A percentile compares a stretch with the other conserved stretches of the same genome.
These are phyloP conservation scores for Sugiyamaella sp. DNA, from an alignment of 1,139 yeast species.

Conservation along the genomic window DNA sequence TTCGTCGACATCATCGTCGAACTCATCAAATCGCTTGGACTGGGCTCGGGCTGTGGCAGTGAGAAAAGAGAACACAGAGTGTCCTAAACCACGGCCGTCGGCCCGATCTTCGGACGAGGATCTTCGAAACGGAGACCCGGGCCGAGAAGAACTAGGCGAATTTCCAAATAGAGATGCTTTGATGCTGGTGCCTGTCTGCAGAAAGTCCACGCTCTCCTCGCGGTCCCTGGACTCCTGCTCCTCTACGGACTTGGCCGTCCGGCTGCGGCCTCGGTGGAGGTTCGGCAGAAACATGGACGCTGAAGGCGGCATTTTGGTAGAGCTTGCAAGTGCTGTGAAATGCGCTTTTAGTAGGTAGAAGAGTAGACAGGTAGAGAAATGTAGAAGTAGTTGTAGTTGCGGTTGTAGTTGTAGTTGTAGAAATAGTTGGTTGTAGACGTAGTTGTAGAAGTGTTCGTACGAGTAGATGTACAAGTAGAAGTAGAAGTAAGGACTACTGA, in stretches of 20 bases:
- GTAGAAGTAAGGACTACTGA: too few relatives aligned
- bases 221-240: slow-evolving; percentile 1
- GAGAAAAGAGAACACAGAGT: slow-evolving; percentile 31
- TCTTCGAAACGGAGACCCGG: slow-evolving; percentile 8
- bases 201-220: slow-evolving; percentile 1
- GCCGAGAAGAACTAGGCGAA: background rate
- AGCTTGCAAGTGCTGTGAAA: background rate
- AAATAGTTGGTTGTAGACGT: too few relatives aligned
- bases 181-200: background rate
- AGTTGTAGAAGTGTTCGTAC: too few relatives aligned
- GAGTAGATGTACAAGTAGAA: too few relatives aligned
- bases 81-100: slow-evolving; percentile 17
- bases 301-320: slow-evolving; percentile 6
- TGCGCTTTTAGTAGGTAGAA: background rate
- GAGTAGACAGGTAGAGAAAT: background rate
- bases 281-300: slow-evolving; percentile 14
- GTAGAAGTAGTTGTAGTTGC: too few relatives aligned
- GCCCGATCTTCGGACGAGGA: slow-evolving; percentile 25
- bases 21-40: slow-evolving; percentile 32
- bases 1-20: slow-evolving; percentile 35
- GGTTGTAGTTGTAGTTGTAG: too few relatives aligned
- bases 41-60: slow-evolving; percentile 32
- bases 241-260: background rate
- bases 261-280: slow-evolving; percentile 6
- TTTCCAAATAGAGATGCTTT: background rate